A percentile compares a stretch with the other conserved stretches of the same genome.
Conservation (phyloP, 805 yeast genomes). For the Blastobotrys attinorum region DNA sequence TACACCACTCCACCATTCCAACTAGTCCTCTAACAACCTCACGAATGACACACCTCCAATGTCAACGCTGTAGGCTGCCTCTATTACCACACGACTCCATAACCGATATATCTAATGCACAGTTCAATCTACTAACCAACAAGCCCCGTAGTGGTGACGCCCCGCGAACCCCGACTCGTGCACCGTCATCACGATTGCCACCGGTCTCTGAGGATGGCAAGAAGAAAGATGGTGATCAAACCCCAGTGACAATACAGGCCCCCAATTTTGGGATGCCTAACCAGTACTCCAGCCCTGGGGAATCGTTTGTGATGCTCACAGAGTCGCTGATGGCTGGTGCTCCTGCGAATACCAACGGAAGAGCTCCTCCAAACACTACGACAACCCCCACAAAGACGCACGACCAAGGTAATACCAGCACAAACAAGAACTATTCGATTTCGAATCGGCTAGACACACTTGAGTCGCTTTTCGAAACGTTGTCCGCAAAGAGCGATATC, state of each 20-base stretch:
- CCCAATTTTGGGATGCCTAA: not conserved
- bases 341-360: not conserved
- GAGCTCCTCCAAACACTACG: not conserved
- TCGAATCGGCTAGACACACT: constrained; percentile 34
- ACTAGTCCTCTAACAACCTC: no score
- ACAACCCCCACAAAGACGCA: not conserved
- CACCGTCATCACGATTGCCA: constrained; percentile 4
- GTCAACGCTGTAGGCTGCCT: constrained; percentile 60
- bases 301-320: constrained; percentile 17
- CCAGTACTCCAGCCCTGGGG: constrained; percentile 6
- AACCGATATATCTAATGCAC: constrained; percentile 44
- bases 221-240: no score
- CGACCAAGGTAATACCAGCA: constrained; percentile 1
- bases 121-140: constrained; percentile 43
- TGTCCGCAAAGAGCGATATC: constrained; percentile 65
- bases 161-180: constrained; percentile 5
- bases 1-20: no score
- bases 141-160: constrained; percentile 14
- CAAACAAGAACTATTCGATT: not conserved
- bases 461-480: constrained; percentile 58
- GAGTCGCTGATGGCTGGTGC: constrained; percentile 35
- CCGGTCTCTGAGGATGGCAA: not conserved
- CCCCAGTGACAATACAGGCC: not conserved
- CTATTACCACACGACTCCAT: constrained; percentile 49
- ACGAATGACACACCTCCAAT: no score